These are phyloP conservation scores for Rhizopus microsporus DNA, from an alignment of 371 early-diverging fungal genomes.

Conservation along the genomic window DNA sequence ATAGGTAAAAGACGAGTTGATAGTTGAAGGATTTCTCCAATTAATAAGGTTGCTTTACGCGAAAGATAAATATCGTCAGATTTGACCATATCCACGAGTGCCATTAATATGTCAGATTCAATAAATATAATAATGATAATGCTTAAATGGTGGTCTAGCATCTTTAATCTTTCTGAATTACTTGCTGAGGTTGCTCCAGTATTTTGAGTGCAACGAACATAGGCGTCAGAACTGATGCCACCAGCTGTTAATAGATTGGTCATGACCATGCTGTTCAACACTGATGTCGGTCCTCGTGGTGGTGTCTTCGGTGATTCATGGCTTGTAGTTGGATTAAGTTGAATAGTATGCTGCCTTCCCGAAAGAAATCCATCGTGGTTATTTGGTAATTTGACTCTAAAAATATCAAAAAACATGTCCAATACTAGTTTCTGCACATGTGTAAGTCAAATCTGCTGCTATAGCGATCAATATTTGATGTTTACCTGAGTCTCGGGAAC, in stretches of 20 bases:
- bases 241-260: slow-evolving; percentile 30
- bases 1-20: slow-evolving; percentile 69
- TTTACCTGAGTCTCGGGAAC: slow-evolving; percentile 75
- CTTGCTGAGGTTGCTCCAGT: slow-evolving; percentile 30
- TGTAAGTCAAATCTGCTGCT: slow-evolving; percentile 1
- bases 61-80: slow-evolving; percentile 53
- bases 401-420: slow-evolving; percentile 79
- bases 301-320: slow-evolving; percentile 17
- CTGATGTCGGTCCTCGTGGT: slow-evolving; percentile 16
- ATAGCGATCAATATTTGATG: background rate
- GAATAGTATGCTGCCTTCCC: slow-evolving; percentile 49
- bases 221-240: slow-evolving; percentile 27
- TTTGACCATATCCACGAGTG: slow-evolving; percentile 55
- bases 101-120: slow-evolving; percentile 80
- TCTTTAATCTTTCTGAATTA: slow-evolving; percentile 53
- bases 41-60: slow-evolving; percentile 68
- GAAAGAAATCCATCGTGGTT: slow-evolving; percentile 62
- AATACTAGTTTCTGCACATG: slow-evolving; percentile 64
- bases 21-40: slow-evolving; percentile 78
- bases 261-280: slow-evolving; percentile 25
- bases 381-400: slow-evolving; percentile 68
- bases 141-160: slow-evolving; percentile 73
- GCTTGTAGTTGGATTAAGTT: slow-evolving; percentile 32
- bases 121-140: slow-evolving; percentile 76
- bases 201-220: slow-evolving; percentile 16